A percentile compares a stretch with the other conserved stretches of the same genome.
phyloP scores from a whole-genome alignment of 2,329 filamentous ascomycete genomes.

The Drechslera avenae region DNA sequence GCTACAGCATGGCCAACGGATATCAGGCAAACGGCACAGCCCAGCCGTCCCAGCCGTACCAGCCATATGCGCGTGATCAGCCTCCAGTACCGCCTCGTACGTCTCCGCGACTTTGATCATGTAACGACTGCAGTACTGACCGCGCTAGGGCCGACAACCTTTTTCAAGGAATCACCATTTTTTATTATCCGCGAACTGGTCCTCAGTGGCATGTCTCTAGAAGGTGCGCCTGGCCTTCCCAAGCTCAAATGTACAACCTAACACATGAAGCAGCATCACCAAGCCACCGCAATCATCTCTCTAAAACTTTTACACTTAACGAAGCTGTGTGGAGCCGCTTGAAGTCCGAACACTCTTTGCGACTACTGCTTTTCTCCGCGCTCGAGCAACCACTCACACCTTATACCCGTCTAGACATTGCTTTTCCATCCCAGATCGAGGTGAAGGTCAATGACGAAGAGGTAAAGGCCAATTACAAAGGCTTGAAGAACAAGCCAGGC shows the following conservation, averaged over 20 bases:
- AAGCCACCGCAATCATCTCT: conserved; percentile 62
- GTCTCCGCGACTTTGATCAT: conserved; percentile 5
- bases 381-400: conserved; percentile 55
- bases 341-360: conserved; percentile 64
- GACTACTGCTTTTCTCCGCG: conserved; percentile 84
- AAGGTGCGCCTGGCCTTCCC: conserved; percentile 67
- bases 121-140: not conserved
- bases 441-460: conserved; percentile 88
- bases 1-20: conserved; percentile 31
- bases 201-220: conserved; percentile 69
- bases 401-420: conserved; percentile 64
- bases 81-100: conserved; percentile 23
- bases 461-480: conserved; percentile 89
- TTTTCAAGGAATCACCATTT: conserved; percentile 82
- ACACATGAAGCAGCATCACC: conserved; percentile 58
- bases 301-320: conserved; percentile 64
- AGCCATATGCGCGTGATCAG: conserved; percentile 16
- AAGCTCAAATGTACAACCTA: conserved; percentile 13
- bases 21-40: conserved; percentile 18
- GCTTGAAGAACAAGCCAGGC: conserved; percentile 93
- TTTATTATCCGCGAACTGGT: conserved; percentile 72
- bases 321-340: conserved; percentile 61
- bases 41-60: conserved; percentile 20
- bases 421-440: conserved; percentile 92
- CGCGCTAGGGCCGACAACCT: conserved; percentile 49